A percentile compares a stretch with the other conserved stretches of the same genome.
Evolutionary conservation across 1,284 basidiomycete species (phyloP).

Genomic region (Pisolithus thermaeus): DNA sequence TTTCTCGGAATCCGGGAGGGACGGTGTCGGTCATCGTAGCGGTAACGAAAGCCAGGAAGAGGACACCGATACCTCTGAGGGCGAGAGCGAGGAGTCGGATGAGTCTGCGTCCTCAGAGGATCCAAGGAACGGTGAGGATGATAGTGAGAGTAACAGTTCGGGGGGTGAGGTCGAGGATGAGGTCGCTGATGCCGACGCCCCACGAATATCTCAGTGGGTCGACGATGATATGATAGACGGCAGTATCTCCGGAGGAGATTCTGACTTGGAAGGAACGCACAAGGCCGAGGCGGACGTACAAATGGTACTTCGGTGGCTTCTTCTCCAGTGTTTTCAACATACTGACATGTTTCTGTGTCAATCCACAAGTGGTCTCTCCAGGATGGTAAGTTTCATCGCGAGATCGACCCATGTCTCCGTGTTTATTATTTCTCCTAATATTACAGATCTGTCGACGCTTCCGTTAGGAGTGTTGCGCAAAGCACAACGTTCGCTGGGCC

Average conservation of each 20-base stretch:
- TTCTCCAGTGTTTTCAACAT: background rate
- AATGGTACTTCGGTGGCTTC: constrained; percentile 1
- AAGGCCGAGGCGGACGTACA: constrained; percentile 11
- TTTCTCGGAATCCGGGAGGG: constrained; percentile 9
- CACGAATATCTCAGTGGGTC: constrained; percentile 51
- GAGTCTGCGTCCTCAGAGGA: background rate
- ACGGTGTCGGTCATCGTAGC: background rate
- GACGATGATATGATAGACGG: constrained; percentile 43
- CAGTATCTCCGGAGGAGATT: constrained; percentile 18
- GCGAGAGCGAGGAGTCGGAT: background rate
- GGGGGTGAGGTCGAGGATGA: constrained; percentile 21
- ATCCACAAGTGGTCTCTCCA: constrained; percentile 18
- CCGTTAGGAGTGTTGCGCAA: constrained; percentile 63
- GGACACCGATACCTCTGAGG: background rate
- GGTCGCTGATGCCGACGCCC: constrained; percentile 38
- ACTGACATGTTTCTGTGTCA: background rate
- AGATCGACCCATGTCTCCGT: constrained; percentile 8
- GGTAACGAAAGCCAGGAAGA: background rate
- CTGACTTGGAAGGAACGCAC: constrained; percentile 22
- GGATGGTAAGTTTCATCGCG: constrained; percentile 16
- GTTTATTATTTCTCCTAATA: background rate
- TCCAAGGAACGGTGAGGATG: background rate
- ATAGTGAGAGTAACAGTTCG: background rate
- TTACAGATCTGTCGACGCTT: constrained; percentile 49
- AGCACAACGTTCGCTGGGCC: constrained; percentile 52